Evolutionary conservation across 164 flowering plant genomes (phyloP).

Genomic region (Piper betle): DNA sequence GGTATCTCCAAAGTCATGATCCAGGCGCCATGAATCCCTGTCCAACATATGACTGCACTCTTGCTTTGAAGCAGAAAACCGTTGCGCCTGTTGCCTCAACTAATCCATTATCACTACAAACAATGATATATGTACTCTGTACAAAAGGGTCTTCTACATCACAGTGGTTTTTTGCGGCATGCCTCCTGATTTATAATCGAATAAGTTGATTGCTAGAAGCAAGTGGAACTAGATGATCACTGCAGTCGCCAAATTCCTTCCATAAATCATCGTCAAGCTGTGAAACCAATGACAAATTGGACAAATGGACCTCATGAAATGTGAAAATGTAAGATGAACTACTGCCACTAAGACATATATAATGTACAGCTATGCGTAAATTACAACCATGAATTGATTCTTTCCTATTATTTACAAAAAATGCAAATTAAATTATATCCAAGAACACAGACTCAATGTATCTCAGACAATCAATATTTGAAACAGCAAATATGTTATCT

Average conservation of each 20-base stretch:
- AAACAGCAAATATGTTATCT: too few relatives aligned
- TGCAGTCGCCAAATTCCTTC: slow-evolving; percentile 48
- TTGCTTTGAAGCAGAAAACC: slow-evolving; percentile 7
- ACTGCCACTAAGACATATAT: too few relatives aligned
- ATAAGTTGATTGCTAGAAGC: slow-evolving; percentile 12
- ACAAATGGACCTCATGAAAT: background rate
- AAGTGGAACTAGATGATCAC: slow-evolving; percentile 72
- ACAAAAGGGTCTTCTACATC: slow-evolving; percentile 16
- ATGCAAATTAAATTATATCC: too few relatives aligned
- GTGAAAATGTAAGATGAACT: background rate
- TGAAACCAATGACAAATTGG: slow-evolving; percentile 4
- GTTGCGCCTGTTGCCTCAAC: slow-evolving; percentile 19
- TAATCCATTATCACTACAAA: slow-evolving; percentile 11
- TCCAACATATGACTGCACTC: slow-evolving; percentile 28
- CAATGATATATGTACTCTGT: slow-evolving; percentile 10
- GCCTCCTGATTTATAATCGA: slow-evolving; percentile 13
- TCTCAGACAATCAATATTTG: too few relatives aligned
- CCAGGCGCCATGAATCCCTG: slow-evolving; percentile 33
- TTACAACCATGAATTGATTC: too few relatives aligned
- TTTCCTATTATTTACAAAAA: too few relatives aligned
- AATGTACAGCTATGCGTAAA: too few relatives aligned
- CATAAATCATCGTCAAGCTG: slow-evolving; percentile 69
- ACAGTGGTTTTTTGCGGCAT: slow-evolving; percentile 30
- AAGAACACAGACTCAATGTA: too few relatives aligned
- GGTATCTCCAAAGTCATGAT: slow-evolving; percentile 26